Conservation (phyloP, 1,284 basidiomycete species). For the Cystobasidium sp. region DNA sequence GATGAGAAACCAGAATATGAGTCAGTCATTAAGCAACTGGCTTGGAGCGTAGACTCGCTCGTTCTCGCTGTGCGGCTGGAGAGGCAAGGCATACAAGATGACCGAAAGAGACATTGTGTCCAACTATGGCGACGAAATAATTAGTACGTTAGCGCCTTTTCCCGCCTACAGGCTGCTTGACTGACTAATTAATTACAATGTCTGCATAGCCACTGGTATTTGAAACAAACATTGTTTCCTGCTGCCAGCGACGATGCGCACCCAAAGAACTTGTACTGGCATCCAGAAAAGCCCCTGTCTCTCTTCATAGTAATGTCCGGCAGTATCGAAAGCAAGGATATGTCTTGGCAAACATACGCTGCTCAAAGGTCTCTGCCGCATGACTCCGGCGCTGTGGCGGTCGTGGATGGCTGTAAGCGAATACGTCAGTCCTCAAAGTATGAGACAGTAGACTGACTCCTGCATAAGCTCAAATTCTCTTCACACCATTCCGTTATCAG, state of each 20-base stretch:
- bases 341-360: slow-evolving; percentile 72
- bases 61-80: slow-evolving; percentile 85
- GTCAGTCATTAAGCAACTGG: slow-evolving; percentile 73
- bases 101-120: slow-evolving; percentile 61
- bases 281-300: slow-evolving; percentile 76
- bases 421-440: no score
- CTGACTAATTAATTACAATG: background rate
- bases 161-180: background rate
- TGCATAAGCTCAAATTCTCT: slow-evolving; percentile 67
- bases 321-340: background rate
- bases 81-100: slow-evolving; percentile 69
- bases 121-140: slow-evolving; percentile 96
- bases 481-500: slow-evolving; percentile 91
- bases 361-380: slow-evolving; percentile 69
- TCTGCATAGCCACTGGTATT: slow-evolving; percentile 64
- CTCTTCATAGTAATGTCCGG: slow-evolving; percentile 64
- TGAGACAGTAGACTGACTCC: background rate
- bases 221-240: slow-evolving; percentile 82
- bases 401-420: slow-evolving; percentile 82
- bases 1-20: slow-evolving; percentile 62
- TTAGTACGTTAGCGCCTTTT: slow-evolving; percentile 60
- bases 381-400: slow-evolving; percentile 84
- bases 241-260: slow-evolving; percentile 60
- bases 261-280: slow-evolving; percentile 76
- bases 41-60: slow-evolving; percentile 88